phyloP scores from a whole-genome alignment of 2,329 filamentous ascomycete species.

The Penicillium sp. region DNA sequence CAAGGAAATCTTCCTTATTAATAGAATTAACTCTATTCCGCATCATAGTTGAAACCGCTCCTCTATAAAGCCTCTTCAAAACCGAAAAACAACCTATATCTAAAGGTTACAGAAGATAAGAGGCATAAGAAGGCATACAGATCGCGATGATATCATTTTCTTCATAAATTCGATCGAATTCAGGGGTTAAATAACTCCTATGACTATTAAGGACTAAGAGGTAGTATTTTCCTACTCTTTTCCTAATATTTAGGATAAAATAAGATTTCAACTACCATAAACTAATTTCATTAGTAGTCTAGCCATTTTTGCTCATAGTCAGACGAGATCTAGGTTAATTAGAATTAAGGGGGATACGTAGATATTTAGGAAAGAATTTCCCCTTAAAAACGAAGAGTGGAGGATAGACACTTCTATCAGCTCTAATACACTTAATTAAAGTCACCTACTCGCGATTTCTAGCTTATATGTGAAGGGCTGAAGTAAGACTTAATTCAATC shows the following conservation, averaged over 20 bases:
- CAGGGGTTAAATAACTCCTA: constrained; percentile 40
- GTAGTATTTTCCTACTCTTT: constrained; percentile 35
- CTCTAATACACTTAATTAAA: constrained; percentile 23
- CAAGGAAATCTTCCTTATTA: constrained; percentile 1
- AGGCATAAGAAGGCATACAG: constrained; percentile 45
- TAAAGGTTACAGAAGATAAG: constrained; percentile 46
- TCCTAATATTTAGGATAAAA: constrained; percentile 42
- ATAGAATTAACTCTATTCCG: constrained; percentile 7
- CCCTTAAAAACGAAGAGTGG: constrained; percentile 25
- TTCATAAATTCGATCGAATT: constrained; percentile 46
- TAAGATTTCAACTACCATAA: constrained; percentile 43
- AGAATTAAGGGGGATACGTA: neutral
- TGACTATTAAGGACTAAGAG: constrained; percentile 50
- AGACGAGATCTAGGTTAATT: neutral
- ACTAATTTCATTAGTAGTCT: constrained; percentile 37
- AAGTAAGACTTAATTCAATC: too few species aligned
- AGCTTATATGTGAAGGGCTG: too few species aligned
- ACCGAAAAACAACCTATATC: constrained; percentile 21
- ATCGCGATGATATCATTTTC: constrained; percentile 48
- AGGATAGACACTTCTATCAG: constrained; percentile 15
- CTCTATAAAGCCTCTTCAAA: constrained; percentile 6
- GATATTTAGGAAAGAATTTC: constrained; percentile 16
- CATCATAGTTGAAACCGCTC: neutral
- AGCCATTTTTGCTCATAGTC: neutral
- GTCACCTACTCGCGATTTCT: constrained; percentile 26